phyloP scores from a whole-genome alignment of 169 alveolate species.

The Plasmodium reichenowi region DNA sequence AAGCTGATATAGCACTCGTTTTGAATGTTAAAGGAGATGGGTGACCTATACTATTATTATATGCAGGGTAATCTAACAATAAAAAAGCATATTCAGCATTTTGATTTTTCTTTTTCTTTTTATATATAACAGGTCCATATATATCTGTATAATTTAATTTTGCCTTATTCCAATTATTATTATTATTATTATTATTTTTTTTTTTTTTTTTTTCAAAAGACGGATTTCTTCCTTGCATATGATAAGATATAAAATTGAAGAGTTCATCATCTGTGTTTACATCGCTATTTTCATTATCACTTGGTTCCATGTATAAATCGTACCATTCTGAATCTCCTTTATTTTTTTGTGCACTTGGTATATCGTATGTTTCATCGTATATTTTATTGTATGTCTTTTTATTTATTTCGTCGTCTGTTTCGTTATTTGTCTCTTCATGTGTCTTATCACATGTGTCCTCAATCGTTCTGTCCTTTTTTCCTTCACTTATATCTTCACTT shows the following conservation, averaged over 20 bases:
- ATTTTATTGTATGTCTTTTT: background rate
- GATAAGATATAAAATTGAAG: slow-evolving; percentile 59
- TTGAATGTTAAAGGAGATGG: slow-evolving; percentile 76
- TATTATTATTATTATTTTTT: background rate
- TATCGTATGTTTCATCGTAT: background rate
- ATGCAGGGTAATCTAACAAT: slow-evolving; percentile 68
- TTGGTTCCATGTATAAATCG: slow-evolving; percentile 49
- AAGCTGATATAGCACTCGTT: slow-evolving; percentile 61
- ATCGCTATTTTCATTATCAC: slow-evolving; percentile 34
- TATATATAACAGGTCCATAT: slow-evolving; percentile 66
- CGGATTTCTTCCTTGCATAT: slow-evolving; percentile 75
- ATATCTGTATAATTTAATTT: slow-evolving; percentile 58
- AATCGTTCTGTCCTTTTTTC: background rate
- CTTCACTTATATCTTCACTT: background rate
- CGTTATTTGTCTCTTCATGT: background rate
- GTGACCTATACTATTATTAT: slow-evolving; percentile 69
- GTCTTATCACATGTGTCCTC: background rate
- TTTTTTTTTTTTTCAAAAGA: slow-evolving; percentile 53
- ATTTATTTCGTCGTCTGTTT: background rate
- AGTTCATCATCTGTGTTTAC: slow-evolving; percentile 19
- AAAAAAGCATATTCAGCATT: slow-evolving; percentile 47
- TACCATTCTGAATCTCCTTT: background rate
- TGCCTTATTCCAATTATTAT: slow-evolving; percentile 3
- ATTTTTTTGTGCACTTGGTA: background rate
- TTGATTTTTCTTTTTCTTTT: slow-evolving; percentile 9